These are phyloP conservation scores for Ogataea hybrid DNA, from an alignment of 1,139 yeast genomes.

Conservation along the genomic window DNA sequence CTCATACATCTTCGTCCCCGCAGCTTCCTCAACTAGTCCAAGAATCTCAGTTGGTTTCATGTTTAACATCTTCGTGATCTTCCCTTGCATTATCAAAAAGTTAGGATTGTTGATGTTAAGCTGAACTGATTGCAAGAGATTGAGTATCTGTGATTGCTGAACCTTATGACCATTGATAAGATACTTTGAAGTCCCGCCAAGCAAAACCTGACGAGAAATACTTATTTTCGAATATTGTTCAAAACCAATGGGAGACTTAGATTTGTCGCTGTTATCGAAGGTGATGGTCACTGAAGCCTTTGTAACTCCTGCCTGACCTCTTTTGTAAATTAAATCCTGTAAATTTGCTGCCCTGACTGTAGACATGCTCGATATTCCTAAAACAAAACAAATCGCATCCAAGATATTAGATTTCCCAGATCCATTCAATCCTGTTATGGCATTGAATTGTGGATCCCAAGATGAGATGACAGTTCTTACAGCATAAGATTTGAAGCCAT, in stretches of 20 bases:
- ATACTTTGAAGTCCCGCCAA: conserved; percentile 93
- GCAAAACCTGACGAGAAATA: conserved; percentile 85
- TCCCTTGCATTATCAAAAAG: conserved; percentile 97
- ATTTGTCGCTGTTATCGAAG: conserved; percentile 77
- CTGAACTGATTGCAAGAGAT: conserved; percentile 90
- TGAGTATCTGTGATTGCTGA: conserved; percentile 89
- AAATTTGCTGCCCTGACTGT: conserved; percentile 91
- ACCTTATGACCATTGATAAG: conserved; percentile 96
- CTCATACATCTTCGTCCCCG: conserved; percentile 95
- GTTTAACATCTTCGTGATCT: conserved; percentile 92
- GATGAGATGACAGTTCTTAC: conserved; percentile 93
- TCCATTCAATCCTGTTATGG: conserved; percentile 96
- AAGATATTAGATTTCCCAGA: conserved; percentile 94
- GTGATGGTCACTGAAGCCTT: conserved; percentile 96
- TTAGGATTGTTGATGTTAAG: conserved; percentile 95
- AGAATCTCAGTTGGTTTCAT: conserved; percentile 93
- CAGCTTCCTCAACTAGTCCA: conserved; percentile 94
- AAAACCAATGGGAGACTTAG: conserved; percentile 84
- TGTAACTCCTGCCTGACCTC: conserved; percentile 98
- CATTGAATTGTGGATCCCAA: conserved; percentile 97
- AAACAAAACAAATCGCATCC: conserved; percentile 97
- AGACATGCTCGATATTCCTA: conserved; percentile 92
- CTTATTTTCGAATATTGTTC: conserved; percentile 78
- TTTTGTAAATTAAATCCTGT: conserved; percentile 91
- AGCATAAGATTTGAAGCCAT: conserved; percentile 97